A percentile compares a stretch with the other conserved stretches of the same genome.
Evolutionary conservation across 495 filamentous ascomycete genomes (phyloP).

Genomic region (Aspergillus baeticus): DNA sequence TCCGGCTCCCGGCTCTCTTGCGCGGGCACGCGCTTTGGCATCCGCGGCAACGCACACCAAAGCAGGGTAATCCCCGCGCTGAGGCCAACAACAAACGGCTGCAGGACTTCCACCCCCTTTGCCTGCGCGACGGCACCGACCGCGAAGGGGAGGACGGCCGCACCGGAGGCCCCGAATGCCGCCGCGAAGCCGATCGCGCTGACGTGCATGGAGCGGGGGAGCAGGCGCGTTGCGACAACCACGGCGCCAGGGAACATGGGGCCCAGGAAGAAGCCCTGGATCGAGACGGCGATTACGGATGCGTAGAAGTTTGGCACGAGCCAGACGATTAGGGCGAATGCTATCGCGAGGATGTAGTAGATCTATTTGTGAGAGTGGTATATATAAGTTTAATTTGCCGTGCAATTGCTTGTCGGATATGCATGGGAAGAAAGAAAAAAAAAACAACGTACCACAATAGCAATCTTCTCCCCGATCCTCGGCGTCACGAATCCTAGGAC

Average conservation of each 20-base stretch:
- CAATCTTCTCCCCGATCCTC: conserved; percentile 57
- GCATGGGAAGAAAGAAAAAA: not conserved
- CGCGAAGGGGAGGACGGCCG: conserved; percentile 78
- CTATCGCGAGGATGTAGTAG: conserved; percentile 25
- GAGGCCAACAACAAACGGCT: conserved; percentile 72
- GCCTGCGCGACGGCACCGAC: conserved; percentile 82
- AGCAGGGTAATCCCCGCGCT: conserved; percentile 56
- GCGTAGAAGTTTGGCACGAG: conserved; percentile 63
- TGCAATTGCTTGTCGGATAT: not conserved
- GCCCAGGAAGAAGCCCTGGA: conserved; percentile 64
- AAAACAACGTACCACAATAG: conserved; percentile 45
- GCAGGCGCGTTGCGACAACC: conserved; percentile 67
- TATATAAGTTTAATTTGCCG: not conserved
- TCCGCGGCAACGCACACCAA: conserved; percentile 50
- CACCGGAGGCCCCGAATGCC: conserved; percentile 73
- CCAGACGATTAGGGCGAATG: conserved; percentile 54
- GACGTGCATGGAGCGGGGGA: conserved; percentile 71
- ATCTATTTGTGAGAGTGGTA: conserved; percentile 9
- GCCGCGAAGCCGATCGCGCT: conserved; percentile 72
- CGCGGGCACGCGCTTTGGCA: conserved; percentile 2
- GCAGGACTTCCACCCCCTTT: conserved; percentile 74
- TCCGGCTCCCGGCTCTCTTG: not conserved
- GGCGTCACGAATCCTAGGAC: conserved; percentile 63
- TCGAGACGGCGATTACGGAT: conserved; percentile 57
- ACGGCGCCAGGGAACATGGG: conserved; percentile 66